Evolutionary conservation across 2,329 filamentous ascomycete genomes (phyloP).

Genomic region (Harringtonia lauricola): DNA sequence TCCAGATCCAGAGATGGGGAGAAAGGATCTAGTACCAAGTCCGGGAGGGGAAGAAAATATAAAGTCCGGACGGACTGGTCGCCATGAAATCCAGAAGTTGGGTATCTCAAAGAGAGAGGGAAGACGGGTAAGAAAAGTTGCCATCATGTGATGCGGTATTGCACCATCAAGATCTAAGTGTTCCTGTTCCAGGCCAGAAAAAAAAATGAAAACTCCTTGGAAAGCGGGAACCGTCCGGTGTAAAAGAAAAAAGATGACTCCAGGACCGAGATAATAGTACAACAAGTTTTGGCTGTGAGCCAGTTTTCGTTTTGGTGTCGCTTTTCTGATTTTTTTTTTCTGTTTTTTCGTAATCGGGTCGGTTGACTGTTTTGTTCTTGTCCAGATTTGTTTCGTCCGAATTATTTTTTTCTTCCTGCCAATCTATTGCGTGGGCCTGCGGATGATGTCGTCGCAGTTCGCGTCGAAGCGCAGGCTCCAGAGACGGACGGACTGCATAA

Average conservation of each 20-base stretch:
- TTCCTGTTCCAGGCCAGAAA: background rate
- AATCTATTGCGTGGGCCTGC: constrained; percentile 47
- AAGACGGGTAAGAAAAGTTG: constrained; percentile 2
- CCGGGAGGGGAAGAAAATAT: background rate
- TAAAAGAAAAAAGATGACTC: background rate
- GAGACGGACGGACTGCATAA: constrained; percentile 78
- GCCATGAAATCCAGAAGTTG: constrained; percentile 7
- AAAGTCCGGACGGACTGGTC: constrained; percentile 3
- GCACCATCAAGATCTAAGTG: constrained; percentile 9
- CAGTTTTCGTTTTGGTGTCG: background rate
- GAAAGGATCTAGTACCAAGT: background rate
- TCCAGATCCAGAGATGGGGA: too few species aligned
- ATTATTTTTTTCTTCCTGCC: constrained; percentile 3
- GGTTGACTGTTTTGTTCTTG: background rate
- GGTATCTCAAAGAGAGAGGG: constrained; percentile 8
- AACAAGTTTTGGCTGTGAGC: background rate
- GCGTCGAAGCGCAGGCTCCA: constrained; percentile 94
- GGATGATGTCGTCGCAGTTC: constrained; percentile 86
- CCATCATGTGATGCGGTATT: constrained; percentile 5
- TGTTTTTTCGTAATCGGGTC: background rate
- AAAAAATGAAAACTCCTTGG: constrained; percentile 5
- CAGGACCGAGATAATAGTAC: background rate
- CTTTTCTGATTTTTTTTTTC: background rate
- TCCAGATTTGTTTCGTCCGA: background rate
- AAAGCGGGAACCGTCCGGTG: background rate